Base-by-base conservation (phyloP, 768 basidiomycete species). In the Boletellus ananas region DNA sequence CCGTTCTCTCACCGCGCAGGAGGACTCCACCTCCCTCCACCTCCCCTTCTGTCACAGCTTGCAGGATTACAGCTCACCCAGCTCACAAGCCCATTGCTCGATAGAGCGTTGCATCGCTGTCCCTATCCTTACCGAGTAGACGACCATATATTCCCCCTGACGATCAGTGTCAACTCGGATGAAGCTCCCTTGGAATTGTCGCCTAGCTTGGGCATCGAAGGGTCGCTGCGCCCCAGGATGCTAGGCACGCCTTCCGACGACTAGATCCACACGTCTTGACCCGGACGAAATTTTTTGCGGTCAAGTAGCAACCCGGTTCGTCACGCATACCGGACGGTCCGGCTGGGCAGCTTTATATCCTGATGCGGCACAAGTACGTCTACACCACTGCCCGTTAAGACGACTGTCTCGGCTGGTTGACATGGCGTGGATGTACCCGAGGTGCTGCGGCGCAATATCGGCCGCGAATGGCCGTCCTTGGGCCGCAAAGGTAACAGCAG, bases 261-360 rank as follows among this genome's bases (percentile, higher is more conserved):
- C 17, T 41, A 25, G 35, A 36, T 34, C 53, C 17, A 39, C 55
- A 10, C 36, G 53, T 21, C 45, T 35, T 11, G 37, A 13, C 20
- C 39, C 25, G 11, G 35, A 44, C 33, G 35, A 20, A 23, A 7
- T 9, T 23, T 17, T 43, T 21, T 42, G 29, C 17, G 50, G 17
- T 27, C 44, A 29, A 13, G 52, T 31, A n/a, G 29, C 29, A 39
- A 34, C 14, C 25, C 25, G 7, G n/a, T 48, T 9, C 36, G 36
- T 16, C 62, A 80, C 23, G 23, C 23, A 25, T 4, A 25, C 23
- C 23, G 23, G 12, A 79, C 81, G 14, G 33, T 38, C 56, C 73
- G 87, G 51, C 60, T 95, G 31, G 91, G 91, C 0, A 81, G 37
- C 91, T 94, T 38, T 83, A 85, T n/a, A 69, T 94, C 39, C 72